phyloP scores from a whole-genome alignment of 2,329 filamentous ascomycete species.

The Colletotrichum endophyticum region DNA sequence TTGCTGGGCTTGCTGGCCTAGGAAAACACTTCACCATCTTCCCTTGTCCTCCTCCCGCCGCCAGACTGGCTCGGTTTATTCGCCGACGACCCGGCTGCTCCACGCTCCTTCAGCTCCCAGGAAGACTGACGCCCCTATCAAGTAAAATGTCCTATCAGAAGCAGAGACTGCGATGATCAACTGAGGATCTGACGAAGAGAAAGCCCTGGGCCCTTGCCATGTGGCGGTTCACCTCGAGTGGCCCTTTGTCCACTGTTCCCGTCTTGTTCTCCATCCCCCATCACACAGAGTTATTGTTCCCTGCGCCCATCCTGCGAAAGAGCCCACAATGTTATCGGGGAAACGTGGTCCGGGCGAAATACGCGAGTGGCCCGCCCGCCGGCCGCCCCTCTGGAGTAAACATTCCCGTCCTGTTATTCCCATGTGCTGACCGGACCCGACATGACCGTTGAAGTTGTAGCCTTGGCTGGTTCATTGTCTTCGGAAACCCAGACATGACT shows the following conservation, averaged over 20 bases:
- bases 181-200: not conserved
- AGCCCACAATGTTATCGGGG: not conserved
- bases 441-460: not conserved
- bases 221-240: not conserved
- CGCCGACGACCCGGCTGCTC: not conserved
- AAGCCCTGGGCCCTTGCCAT: not conserved
- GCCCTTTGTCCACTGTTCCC: not conserved
- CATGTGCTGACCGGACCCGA: not conserved
- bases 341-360: not conserved
- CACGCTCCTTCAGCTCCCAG: not conserved
- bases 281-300: not conserved
- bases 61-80: constrained; percentile 7
- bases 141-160: not conserved
- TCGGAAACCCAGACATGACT: not conserved
- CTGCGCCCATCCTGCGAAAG: not conserved
- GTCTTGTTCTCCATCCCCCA: not conserved
- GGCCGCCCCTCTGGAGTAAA: not conserved
- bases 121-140: not conserved
- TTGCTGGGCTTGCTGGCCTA: not conserved
- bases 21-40: not conserved
- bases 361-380: not conserved
- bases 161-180: not conserved
- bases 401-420: not conserved
- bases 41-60: not conserved
- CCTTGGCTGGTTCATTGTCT: not conserved